Evolutionary conservation across 2,329 filamentous ascomycete species (phyloP).

Genomic region (Scytalidium sp.): DNA sequence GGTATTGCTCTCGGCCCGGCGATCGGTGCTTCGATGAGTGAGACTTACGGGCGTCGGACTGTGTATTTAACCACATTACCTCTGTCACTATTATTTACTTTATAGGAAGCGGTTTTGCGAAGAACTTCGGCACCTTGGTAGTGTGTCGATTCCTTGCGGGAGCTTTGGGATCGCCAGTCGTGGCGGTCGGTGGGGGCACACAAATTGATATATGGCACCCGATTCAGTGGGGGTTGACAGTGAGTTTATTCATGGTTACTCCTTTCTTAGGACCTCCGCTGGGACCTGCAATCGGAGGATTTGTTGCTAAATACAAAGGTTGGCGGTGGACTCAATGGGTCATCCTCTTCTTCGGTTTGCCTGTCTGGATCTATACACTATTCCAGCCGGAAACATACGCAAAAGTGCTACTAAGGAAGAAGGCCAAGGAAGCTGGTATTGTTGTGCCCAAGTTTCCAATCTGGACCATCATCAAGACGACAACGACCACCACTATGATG

Average conservation of each 20-base stretch:
- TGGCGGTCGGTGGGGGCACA: constrained; percentile 45
- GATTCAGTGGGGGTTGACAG: constrained; percentile 36
- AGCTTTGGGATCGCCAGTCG: constrained; percentile 34
- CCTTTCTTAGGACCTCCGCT: constrained; percentile 19
- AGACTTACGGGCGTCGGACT: constrained; percentile 52
- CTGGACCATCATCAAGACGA: constrained; percentile 7
- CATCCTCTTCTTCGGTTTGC: constrained; percentile 1
- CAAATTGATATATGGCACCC: constrained; percentile 45
- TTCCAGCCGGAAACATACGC: constrained; percentile 4
- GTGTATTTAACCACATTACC: constrained; percentile 49
- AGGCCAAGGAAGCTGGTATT: neutral
- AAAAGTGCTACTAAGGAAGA: constrained; percentile 1
- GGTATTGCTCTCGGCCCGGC: constrained; percentile 59
- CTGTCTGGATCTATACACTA: neutral
- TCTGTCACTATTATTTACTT: constrained; percentile 40
- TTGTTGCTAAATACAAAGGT: neutral
- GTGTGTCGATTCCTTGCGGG: constrained; percentile 59
- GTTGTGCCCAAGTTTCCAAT: neutral
- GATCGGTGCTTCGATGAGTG: constrained; percentile 54
- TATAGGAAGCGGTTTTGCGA: constrained; percentile 42
- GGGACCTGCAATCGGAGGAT: constrained; percentile 7
- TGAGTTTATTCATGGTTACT: constrained; percentile 43
- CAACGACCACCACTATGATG: constrained; percentile 36
- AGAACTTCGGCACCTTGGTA: constrained; percentile 43
- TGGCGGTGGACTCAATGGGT: constrained; percentile 6